Evolutionary conservation across 768 basidiomycete genomes (phyloP), one percentile per base, ranked within the genome.

Genomic region (Phanerochaete sordida): DNA sequence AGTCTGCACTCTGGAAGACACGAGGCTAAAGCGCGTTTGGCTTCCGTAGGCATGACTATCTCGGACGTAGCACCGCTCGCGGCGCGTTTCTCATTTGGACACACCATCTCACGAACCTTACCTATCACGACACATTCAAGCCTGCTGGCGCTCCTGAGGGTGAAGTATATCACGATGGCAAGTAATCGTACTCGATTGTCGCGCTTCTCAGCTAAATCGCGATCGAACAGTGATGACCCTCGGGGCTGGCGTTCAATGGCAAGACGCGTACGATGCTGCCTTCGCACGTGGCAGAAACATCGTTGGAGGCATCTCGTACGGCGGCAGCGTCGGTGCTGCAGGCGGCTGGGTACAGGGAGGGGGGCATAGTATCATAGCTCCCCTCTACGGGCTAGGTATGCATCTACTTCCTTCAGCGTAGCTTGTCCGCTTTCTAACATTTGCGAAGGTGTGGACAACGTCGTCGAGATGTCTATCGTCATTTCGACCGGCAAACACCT

Each of bases 261-360:
- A 62, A 21, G 76, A 79, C 48, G 76, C 75, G 0, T 82, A 82
- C 58, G 65, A 60, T 1, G 74, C 75, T 6, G 77, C 72, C 8
- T 66, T 78, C n/a, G 62, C 69, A 3, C 64, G 77, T n/a, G 72
- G 71, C 0, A 74, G 77, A 4, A 65, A 76, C 46, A 70, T 84
- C 21, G 74, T 83, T 5, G 84, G 84, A 6, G 82, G 77, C 9
- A n/a, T 73, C 5, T 75, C 75, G 8, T 12, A 35, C 0, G 72
- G 73, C 6, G 79, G 74, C 23, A 75, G 79, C 5, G 72, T 83
- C 3, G 82, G 80, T 37, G 75, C 80, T 26, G 74, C 76, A 15
- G 81, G 79, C 28, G 82, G 81, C 21, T 84, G 79, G 77, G 56
- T 78, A 3, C 66, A 73, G 28, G 83, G 82, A 13, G 80, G 78